phyloP scores from a whole-genome alignment of 1,284 basidiomycete species.

The Farysia itapuensis region DNA sequence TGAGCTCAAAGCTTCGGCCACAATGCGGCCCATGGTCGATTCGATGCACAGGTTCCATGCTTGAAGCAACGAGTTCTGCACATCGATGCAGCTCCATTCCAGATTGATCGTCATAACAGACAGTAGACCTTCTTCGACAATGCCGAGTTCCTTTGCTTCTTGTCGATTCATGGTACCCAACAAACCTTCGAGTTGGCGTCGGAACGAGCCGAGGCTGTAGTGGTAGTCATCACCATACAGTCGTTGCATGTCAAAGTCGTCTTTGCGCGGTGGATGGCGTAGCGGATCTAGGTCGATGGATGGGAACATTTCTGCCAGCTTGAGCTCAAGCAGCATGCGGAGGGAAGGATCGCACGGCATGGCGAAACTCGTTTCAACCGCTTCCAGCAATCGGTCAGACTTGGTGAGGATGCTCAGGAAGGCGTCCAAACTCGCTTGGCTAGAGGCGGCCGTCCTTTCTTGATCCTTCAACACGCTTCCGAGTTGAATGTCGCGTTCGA shows the following conservation, averaged over 20 bases:
- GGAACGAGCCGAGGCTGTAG: constrained; percentile 63
- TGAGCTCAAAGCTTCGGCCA: constrained; percentile 67
- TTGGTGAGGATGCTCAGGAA: constrained; percentile 66
- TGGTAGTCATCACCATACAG: constrained; percentile 79
- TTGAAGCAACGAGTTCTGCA: constrained; percentile 73
- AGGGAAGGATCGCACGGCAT: constrained; percentile 72
- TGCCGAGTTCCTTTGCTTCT: constrained; percentile 16
- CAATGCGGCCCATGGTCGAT: constrained; percentile 66
- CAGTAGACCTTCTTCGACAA: constrained; percentile 58
- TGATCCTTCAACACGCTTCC: constrained; percentile 53
- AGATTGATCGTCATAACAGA: constrained; percentile 70
- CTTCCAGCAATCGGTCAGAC: constrained; percentile 67
- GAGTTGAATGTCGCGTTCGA: constrained; percentile 59
- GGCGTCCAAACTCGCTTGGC: constrained; percentile 65
- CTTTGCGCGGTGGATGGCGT: constrained; percentile 67
- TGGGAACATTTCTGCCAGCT: constrained; percentile 55
- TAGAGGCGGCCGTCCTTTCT: constrained; percentile 56
- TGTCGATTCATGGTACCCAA: constrained; percentile 49
- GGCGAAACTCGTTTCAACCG: constrained; percentile 68
- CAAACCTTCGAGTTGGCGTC: constrained; percentile 57
- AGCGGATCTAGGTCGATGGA: constrained; percentile 62
- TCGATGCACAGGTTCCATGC: constrained; percentile 76
- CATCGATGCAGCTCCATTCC: constrained; percentile 79
- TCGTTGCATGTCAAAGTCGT: constrained; percentile 65
- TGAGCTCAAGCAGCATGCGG: constrained; percentile 65